These are phyloP conservation scores for Arthrocladium fulminans DNA, from an alignment of 2,329 filamentous ascomycete genomes.

Conservation along the genomic window DNA sequence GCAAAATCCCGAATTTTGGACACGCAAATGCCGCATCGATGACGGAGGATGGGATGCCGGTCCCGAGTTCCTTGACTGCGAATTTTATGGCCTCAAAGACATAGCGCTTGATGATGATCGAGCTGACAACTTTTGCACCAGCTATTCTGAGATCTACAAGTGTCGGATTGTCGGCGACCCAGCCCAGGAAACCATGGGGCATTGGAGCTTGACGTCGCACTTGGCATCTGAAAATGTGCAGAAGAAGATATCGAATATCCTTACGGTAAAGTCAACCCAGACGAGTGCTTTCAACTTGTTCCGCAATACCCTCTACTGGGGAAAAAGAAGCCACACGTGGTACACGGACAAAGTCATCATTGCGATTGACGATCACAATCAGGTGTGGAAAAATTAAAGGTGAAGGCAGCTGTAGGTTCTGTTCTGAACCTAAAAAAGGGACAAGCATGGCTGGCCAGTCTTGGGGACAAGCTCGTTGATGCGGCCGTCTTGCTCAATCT, in stretches of 20 bases:
- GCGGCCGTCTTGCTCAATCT: slow-evolving; percentile 11
- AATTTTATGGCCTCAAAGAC: slow-evolving; percentile 13
- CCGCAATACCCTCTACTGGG: slow-evolving; percentile 10
- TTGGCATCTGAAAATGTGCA: slow-evolving; percentile 12
- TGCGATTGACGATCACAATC: slow-evolving; percentile 15
- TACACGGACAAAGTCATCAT: slow-evolving; percentile 11
- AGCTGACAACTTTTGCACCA: slow-evolving; percentile 10
- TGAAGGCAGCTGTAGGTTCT: slow-evolving; percentile 9
- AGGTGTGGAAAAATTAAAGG: slow-evolving; percentile 9
- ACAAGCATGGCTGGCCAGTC: slow-evolving; percentile 9
- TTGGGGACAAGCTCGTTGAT: slow-evolving; percentile 4
- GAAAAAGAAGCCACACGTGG: slow-evolving; percentile 13
- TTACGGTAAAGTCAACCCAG: slow-evolving; percentile 6
- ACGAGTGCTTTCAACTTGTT: slow-evolving; percentile 11
- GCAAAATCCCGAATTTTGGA: slow-evolving; percentile 9
- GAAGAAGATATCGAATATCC: slow-evolving; percentile 11
- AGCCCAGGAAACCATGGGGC: slow-evolving; percentile 9
- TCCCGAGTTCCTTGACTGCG: slow-evolving; percentile 12
- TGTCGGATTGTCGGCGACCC: slow-evolving; percentile 12
- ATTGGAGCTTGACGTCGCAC: slow-evolving; percentile 7
- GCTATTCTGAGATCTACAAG: slow-evolving; percentile 9
- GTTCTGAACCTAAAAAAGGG: not conserved
- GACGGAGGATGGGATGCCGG: slow-evolving; percentile 10
- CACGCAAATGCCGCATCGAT: slow-evolving; percentile 13
- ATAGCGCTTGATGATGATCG: slow-evolving; percentile 8